Conservation (phyloP, 176 grass and related monocot genomes). For the Tillandsia fasciculata region DNA sequence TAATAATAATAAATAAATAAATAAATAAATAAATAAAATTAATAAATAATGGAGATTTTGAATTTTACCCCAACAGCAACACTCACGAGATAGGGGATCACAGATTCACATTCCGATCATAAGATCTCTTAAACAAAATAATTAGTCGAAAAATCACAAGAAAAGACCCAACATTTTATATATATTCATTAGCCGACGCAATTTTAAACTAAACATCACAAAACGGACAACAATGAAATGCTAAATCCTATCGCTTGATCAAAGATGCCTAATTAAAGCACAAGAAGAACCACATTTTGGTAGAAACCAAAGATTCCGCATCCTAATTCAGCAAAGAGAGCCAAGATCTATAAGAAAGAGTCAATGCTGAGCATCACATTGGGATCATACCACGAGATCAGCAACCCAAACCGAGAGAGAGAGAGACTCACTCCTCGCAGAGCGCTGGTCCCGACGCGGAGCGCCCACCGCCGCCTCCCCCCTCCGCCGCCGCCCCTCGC, state of each 20-base stretch:
- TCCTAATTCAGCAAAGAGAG: background rate
- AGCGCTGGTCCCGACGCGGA: slow-evolving; percentile 57
- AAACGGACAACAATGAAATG: too few relatives aligned
- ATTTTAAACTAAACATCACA: too few relatives aligned
- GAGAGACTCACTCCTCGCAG: slow-evolving; percentile 52
- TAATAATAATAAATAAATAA: too few relatives aligned
- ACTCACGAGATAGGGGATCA: too few relatives aligned
- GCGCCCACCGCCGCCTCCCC: slow-evolving; percentile 32
- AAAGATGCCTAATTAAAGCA: background rate
- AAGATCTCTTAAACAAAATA: too few relatives aligned
- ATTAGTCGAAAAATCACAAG: too few relatives aligned
- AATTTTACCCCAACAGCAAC: too few relatives aligned
- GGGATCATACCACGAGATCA: slow-evolving; percentile 12
- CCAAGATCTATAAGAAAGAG: slow-evolving; percentile 19
- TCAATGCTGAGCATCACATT: background rate
- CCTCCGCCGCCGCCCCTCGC: slow-evolving; percentile 24
- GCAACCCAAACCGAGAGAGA: background rate
- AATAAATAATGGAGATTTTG: too few relatives aligned
- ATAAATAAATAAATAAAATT: too few relatives aligned
- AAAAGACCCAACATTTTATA: too few relatives aligned
- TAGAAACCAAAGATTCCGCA: slow-evolving; percentile 4
- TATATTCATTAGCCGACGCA: too few relatives aligned
- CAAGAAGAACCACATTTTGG: background rate
- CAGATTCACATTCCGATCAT: too few relatives aligned
- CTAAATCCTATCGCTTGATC: background rate